These are phyloP conservation scores for Trifolium pratense DNA, from an alignment of 306 rosid genomes.

Conservation along the genomic window DNA sequence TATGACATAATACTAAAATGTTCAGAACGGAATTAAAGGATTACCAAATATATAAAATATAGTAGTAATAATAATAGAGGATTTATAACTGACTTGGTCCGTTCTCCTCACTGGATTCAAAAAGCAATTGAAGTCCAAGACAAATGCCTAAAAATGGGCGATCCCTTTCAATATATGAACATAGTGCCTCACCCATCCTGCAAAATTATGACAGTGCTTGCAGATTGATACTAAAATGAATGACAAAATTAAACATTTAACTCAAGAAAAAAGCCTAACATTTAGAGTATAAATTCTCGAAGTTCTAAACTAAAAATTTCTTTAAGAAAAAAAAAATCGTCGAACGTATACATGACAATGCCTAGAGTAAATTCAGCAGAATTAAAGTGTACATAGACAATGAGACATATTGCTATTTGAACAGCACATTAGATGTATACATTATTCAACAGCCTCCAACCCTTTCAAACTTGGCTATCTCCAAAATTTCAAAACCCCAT, in stretches of 20 bases:
- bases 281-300: neutral
- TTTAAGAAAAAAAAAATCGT: neutral
- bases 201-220: conserved; percentile 37
- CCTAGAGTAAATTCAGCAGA: conserved; percentile 15
- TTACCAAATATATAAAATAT: neutral
- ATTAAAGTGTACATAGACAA: conserved; percentile 1
- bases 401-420: neutral
- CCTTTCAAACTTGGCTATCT: conserved; percentile 2
- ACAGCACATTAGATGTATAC: conserved; percentile 5
- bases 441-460: conserved; percentile 21
- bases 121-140: conserved; percentile 97
- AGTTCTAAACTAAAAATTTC: conserved; percentile 1
- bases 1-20: conserved; percentile 11
- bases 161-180: conserved; percentile 79
- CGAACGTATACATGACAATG: neutral
- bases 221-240: conserved; percentile 19
- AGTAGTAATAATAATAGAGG: neutral
- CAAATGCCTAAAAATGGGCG: conserved; percentile 94
- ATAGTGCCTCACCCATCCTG: conserved; percentile 91
- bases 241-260: conserved; percentile 9
- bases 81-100: conserved; percentile 69
- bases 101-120: conserved; percentile 92
- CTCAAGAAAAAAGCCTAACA: neutral
- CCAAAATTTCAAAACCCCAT: neutral
- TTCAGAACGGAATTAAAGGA: conserved; percentile 1